Conservation (phyloP, 495 filamentous ascomycete genomes). For the Cercophora samala region DNA sequence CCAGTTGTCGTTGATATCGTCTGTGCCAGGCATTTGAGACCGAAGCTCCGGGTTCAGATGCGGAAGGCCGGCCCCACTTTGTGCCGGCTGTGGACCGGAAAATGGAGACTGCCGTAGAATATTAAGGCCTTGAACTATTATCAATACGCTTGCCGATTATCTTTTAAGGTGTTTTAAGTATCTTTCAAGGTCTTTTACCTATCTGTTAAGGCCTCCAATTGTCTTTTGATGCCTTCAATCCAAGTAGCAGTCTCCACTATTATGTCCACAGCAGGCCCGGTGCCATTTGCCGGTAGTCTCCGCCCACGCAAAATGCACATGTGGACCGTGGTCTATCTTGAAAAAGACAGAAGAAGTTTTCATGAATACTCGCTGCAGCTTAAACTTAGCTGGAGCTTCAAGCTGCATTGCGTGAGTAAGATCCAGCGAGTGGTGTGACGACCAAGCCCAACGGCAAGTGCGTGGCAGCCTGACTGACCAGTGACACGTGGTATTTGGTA, state of each 20-base stretch:
- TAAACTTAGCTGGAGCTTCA: neutral
- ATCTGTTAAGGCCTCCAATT: no score
- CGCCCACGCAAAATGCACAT: neutral
- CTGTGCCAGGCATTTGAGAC: neutral
- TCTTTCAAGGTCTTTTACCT: no score
- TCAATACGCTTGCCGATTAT: no score
- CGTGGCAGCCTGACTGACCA: neutral
- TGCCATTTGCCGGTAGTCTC: neutral
- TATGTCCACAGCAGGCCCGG: no score
- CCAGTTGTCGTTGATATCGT: neutral
- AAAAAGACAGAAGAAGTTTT: neutral
- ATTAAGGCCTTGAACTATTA: no score
- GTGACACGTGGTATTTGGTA: neutral
- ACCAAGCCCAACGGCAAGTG: neutral
- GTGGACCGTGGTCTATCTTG: neutral
- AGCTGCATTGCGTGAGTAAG: neutral
- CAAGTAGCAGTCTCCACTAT: no score
- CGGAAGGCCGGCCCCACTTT: neutral
- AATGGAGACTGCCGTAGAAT: no score
- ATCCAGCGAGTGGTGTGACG: neutral
- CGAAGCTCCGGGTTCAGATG: neutral
- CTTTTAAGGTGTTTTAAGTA: no score
- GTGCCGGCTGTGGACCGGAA: no score
- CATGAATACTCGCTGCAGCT: neutral
- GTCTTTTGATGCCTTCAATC: no score